Conservation (phyloP, 495 filamentous ascomycete species). For the Lepidopterella palustris region DNA sequence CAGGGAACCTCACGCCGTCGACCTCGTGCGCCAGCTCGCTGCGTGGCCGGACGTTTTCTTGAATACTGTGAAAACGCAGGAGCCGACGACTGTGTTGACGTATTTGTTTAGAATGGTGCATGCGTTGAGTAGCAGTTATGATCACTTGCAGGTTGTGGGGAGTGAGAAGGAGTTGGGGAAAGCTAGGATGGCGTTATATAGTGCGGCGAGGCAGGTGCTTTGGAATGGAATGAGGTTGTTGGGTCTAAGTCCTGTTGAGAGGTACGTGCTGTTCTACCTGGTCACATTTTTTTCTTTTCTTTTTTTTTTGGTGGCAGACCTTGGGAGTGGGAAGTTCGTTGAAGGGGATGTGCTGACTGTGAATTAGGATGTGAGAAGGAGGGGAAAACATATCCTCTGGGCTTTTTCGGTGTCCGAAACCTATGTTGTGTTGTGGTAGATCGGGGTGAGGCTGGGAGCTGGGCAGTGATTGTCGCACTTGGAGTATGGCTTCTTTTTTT, state of each 20-base stretch:
- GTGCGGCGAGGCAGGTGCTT: conserved; percentile 34
- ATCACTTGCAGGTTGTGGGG: conserved; percentile 35
- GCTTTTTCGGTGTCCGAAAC: no score
- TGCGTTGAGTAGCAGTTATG: conserved; percentile 34
- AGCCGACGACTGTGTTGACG: conserved; percentile 52
- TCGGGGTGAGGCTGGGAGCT: no score
- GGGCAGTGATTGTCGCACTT: no score
- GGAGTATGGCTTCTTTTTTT: no score
- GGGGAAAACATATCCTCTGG: no score
- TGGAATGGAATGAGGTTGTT: conserved; percentile 41
- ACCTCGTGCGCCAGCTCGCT: conserved; percentile 54
- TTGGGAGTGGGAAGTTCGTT: no score
- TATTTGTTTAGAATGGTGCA: conserved; percentile 43
- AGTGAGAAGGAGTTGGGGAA: conserved; percentile 32
- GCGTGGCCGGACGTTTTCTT: conserved; percentile 59
- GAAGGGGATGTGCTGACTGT: no score
- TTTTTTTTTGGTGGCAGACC: background rate
- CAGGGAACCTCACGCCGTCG: conserved; percentile 49
- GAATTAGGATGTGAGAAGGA: no score
- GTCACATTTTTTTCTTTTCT: background rate
- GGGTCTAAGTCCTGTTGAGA: conserved; percentile 41
- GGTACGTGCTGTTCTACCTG: conserved; percentile 26
- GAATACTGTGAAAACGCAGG: conserved; percentile 56
- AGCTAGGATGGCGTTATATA: conserved; percentile 37
- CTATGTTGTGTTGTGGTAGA: no score